Percentiles rank a stretch among this genome's conserved stretches.
phyloP scores from a whole-genome alignment of 2,329 filamentous ascomycete genomes.

The Arthrobotrys sinensis region DNA sequence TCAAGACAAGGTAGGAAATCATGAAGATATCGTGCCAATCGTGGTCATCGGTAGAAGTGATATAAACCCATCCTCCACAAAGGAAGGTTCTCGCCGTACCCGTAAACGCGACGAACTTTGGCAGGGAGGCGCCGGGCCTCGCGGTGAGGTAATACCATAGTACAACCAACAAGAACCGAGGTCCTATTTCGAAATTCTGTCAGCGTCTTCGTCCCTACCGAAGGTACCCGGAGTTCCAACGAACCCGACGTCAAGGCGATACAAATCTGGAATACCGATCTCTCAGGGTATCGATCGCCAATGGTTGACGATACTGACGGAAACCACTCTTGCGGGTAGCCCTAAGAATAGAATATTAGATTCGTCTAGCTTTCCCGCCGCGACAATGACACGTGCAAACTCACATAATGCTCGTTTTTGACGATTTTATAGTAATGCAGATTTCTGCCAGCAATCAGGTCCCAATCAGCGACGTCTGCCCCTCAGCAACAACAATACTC shows the following conservation, averaged over 20 bases:
- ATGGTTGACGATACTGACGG: constrained; percentile 97
- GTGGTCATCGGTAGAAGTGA: constrained; percentile 98
- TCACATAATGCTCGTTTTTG: constrained; percentile 88
- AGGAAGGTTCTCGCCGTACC: constrained; percentile 91
- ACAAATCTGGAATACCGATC: constrained; percentile 96
- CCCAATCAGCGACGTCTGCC: constrained; percentile 35
- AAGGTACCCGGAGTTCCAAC: constrained; percentile 61
- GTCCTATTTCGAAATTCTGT: constrained; percentile 72
- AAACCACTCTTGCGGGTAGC: constrained; percentile 96
- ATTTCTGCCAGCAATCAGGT: constrained; percentile 59
- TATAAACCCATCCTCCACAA: constrained; percentile 97
- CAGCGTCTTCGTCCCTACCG: constrained; percentile 24
- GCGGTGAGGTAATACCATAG: constrained; percentile 93
- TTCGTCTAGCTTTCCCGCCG: constrained; percentile 2
- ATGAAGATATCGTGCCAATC: constrained; percentile 99
- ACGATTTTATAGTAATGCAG: constrained; percentile 98
- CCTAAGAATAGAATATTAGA: constrained; percentile 66
- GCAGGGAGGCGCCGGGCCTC: constrained; percentile 80
- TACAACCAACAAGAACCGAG: constrained; percentile 89
- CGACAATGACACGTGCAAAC: constrained; percentile 22
- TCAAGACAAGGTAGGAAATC: constrained; percentile 96
- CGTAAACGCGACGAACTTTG: constrained; percentile 83
- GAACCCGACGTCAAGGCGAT: constrained; percentile 93
- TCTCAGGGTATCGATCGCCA: constrained; percentile 95
- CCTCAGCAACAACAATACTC: constrained; percentile 71